Evolutionary conservation across 331 rosid genomes (phyloP), one percentile per base, ranked within the genome.

Genomic region (Stylosanthes scabra): DNA sequence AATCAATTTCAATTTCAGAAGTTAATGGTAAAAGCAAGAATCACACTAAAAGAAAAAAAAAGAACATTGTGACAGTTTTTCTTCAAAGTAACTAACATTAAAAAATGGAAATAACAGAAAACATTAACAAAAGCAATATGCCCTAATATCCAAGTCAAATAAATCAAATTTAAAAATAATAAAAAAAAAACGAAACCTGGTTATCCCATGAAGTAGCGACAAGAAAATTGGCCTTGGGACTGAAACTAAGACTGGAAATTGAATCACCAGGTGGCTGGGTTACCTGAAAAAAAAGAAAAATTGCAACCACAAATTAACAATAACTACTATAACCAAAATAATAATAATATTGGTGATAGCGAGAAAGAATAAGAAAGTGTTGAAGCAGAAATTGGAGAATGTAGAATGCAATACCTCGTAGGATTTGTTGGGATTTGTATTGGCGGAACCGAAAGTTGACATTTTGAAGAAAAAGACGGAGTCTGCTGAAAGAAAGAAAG

Each of bases 181-280:
- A 1, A 50, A 50, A 16, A n/a, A n/a, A 34, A 5, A 12, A 13
- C n/a, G n/a, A 79, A 57, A 94, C 95, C 97, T 94, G 99, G 52
- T 89, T 91, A 64, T 94, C 99, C 99, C 99, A 94, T 15, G 97
- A 89, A 28, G 96, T 84, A 10, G 97, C 90, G 8, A 91, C 82
- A 61, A 94, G 90, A 71, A 80, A 79, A 76, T 94, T 90, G 65
- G 92, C 95, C 83, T 91, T 94, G 2, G 99, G 88, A 82, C 96
- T 88, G 81, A 86, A 93, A 67, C 77, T 13, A 60, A 88, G 86
- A 73, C 98, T 90, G 3, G 97, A 90, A 49, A 93, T 25, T 39
- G 97, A 93, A 85, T 93, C 97, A 63, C 76, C 66, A 1, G 98
- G 96, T 4, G 95, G 91, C 59, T 83, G 92, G 6, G 86, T 58